These are phyloP conservation scores for Diaporthe ampelina DNA, from an alignment of 2,329 filamentous ascomycete genomes.

Conservation along the genomic window DNA sequence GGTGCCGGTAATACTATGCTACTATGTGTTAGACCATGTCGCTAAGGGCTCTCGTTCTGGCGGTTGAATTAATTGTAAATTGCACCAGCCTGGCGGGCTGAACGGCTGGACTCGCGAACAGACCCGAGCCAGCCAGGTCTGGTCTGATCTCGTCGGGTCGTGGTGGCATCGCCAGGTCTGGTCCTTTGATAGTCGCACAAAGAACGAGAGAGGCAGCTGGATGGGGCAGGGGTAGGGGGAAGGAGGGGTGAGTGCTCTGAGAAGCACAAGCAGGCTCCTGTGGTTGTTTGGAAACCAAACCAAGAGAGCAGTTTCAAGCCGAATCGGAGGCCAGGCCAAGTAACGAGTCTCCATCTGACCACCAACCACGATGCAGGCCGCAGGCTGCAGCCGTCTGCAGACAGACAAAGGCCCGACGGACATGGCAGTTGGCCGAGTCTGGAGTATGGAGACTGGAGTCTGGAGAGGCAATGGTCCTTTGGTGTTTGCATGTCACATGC, in stretches of 20 bases:
- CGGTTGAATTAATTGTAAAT: conserved; percentile 16
- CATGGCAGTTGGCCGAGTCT: conserved; percentile 8
- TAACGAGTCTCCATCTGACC: neutral
- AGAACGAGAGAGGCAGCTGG: neutral
- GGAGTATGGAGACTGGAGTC: neutral
- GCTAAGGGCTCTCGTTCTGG: conserved; percentile 13
- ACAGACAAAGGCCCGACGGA: conserved; percentile 3
- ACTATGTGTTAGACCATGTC: neutral
- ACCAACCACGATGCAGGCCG: neutral
- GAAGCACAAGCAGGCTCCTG: neutral
- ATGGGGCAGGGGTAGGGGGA: neutral
- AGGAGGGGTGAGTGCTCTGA: no score
- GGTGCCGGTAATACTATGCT: neutral
- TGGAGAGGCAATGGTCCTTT: no score
- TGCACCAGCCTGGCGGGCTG: neutral
- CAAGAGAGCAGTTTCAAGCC: conserved; percentile 19
- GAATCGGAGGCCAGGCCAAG: neutral
- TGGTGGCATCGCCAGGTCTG: neutral
- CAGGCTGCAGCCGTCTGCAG: conserved; percentile 15
- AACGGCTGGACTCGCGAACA: conserved; percentile 13
- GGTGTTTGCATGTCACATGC: neutral
- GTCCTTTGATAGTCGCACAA: neutral
- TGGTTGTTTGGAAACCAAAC: conserved; percentile 9
- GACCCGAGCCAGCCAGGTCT: neutral
- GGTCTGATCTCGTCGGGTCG: neutral